Percentiles rank a stretch among this genome's conserved stretches.
phyloP scores from a whole-genome alignment of 495 filamentous ascomycete genomes.

The Immersiella caudata region DNA sequence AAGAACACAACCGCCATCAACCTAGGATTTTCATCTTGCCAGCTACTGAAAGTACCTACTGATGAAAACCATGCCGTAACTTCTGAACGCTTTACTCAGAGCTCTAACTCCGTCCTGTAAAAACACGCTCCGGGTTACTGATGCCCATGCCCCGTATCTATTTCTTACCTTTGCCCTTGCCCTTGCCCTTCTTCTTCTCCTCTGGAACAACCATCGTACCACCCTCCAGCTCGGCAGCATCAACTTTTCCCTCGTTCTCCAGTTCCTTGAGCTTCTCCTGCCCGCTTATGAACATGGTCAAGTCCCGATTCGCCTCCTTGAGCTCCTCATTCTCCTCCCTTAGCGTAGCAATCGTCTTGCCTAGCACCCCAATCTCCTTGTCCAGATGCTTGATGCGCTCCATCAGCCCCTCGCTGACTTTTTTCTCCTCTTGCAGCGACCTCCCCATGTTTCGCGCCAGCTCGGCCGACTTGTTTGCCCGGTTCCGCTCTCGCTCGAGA shows the following conservation, averaged over 20 bases:
- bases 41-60: no score
- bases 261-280: conserved; percentile 78
- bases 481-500: conserved; percentile 64
- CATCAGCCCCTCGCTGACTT: conserved; percentile 77
- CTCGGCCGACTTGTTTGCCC: conserved; percentile 69
- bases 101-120: not conserved
- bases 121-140: not conserved
- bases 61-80: no score
- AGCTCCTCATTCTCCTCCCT: conserved; percentile 63
- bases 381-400: conserved; percentile 70
- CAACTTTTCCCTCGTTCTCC: conserved; percentile 61
- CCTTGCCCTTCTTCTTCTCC: conserved; percentile 52
- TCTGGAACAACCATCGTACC: conserved; percentile 50
- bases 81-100: not conserved
- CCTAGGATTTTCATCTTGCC: no score
- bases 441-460: conserved; percentile 76
- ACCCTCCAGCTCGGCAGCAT: conserved; percentile 55
- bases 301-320: conserved; percentile 84
- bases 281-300: conserved; percentile 85
- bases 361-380: conserved; percentile 57
- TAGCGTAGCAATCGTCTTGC: conserved; percentile 56
- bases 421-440: conserved; percentile 84
- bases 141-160: not conserved
- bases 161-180: conserved; percentile 24
- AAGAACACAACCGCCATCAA: no score